These are phyloP conservation scores for Fusarium udum DNA, from an alignment of 2,329 filamentous ascomycete genomes.

Conservation along the genomic window DNA sequence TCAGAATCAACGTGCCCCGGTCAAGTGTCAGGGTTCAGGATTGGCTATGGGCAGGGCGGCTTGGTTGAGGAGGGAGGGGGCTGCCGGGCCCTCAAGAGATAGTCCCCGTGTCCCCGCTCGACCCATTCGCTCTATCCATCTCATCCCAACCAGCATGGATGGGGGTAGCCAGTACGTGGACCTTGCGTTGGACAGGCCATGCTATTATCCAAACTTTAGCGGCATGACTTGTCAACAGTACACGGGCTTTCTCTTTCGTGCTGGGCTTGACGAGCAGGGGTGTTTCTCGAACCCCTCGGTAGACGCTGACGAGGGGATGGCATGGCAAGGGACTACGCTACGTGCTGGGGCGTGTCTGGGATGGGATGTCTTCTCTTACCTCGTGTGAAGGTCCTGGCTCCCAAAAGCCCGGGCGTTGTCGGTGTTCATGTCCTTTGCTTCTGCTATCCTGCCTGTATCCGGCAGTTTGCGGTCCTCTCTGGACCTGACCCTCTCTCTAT, in stretches of 20 bases:
- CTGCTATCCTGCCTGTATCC: constrained; percentile 38
- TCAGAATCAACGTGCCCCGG: constrained; percentile 42
- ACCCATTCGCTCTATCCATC: constrained; percentile 43
- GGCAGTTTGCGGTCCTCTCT: constrained; percentile 42
- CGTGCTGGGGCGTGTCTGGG: constrained; percentile 43
- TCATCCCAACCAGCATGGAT: constrained; percentile 39
- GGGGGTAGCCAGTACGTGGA: constrained; percentile 39
- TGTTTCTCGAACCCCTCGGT: constrained; percentile 46
- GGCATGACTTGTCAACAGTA: constrained; percentile 43
- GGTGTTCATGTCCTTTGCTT: constrained; percentile 33
- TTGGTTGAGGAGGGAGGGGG: constrained; percentile 42
- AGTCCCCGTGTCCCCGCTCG: constrained; percentile 45
- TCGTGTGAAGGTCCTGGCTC: constrained; percentile 38
- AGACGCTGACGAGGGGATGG: constrained; percentile 46
- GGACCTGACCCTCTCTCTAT: constrained; percentile 37
- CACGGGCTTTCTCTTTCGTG: constrained; percentile 38
- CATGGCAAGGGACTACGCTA: constrained; percentile 37
- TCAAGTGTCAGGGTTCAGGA: constrained; percentile 39
- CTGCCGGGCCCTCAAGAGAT: constrained; percentile 43
- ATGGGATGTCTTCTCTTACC: constrained; percentile 40
- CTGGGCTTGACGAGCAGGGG: constrained; percentile 36
- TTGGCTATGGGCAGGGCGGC: constrained; percentile 37
- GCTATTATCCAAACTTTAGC: constrained; percentile 35
- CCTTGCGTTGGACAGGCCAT: constrained; percentile 34
- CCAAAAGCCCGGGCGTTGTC: constrained; percentile 28